Evolutionary conservation across 169 alveolate species (phyloP).

Genomic region (Plasmodium vivax): DNA sequence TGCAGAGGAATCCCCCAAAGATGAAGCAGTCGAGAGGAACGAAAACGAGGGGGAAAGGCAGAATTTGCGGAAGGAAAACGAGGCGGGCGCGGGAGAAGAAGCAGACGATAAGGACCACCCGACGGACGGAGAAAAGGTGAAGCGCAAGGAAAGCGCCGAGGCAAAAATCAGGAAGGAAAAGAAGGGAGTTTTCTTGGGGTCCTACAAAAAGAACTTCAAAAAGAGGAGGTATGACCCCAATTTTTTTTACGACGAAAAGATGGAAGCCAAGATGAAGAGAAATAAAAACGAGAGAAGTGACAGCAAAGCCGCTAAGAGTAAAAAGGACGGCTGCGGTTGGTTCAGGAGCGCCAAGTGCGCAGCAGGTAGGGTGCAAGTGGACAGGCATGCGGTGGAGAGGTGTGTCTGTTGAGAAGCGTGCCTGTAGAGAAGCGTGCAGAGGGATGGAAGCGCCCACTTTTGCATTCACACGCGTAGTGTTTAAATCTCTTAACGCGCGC

Average conservation of each 20-base stretch:
- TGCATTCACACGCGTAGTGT: neutral
- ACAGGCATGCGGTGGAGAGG: neutral
- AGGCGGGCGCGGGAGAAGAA: neutral
- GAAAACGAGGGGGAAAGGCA: neutral
- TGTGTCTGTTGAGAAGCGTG: neutral
- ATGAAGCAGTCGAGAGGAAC: neutral
- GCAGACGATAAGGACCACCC: neutral
- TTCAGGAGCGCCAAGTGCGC: neutral
- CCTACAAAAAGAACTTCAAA: constrained; percentile 55
- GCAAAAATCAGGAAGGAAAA: constrained; percentile 30
- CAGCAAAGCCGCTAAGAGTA: constrained; percentile 3
- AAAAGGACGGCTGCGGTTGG: neutral
- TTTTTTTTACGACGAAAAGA: constrained; percentile 19
- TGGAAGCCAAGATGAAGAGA: constrained; percentile 38
- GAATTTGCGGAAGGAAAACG: neutral
- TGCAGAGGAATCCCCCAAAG: neutral
- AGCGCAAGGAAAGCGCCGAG: constrained; percentile 2
- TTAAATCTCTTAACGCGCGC: neutral
- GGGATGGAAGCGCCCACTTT: neutral
- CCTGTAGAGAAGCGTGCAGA: neutral
- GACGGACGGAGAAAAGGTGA: constrained; percentile 17
- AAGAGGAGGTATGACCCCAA: constrained; percentile 49
- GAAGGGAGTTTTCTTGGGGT: constrained; percentile 46
- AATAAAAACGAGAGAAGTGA: constrained; percentile 39
- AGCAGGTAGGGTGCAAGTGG: constrained; percentile 4